These are phyloP conservation scores for Tolypocladium tropicale DNA, from an alignment of 2,329 filamentous ascomycete species.

Conservation along the genomic window DNA sequence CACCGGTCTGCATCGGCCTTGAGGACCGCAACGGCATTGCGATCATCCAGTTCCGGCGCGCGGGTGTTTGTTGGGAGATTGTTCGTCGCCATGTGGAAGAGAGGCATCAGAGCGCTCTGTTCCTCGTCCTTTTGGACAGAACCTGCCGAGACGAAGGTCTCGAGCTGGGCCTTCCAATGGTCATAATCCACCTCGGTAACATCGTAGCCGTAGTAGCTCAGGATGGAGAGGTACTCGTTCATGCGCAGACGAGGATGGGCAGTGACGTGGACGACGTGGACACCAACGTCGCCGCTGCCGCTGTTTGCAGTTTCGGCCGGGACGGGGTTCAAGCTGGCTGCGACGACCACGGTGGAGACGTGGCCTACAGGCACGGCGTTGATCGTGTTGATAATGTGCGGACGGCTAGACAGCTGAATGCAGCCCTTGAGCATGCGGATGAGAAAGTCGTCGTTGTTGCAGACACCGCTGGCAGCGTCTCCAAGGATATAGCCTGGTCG, in stretches of 20 bases:
- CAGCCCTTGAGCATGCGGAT: slow-evolving; percentile 81
- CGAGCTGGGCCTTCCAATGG: neutral
- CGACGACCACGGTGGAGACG: slow-evolving; percentile 70
- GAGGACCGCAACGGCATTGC: neutral
- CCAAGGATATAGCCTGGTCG: slow-evolving; percentile 81
- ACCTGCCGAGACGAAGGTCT: neutral
- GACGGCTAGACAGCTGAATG: slow-evolving; percentile 63
- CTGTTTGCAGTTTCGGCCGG: too few species aligned
- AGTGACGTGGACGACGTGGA: slow-evolving; percentile 51
- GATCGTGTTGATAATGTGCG: slow-evolving; percentile 74
- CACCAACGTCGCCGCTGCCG: too few species aligned
- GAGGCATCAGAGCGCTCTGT: neutral
- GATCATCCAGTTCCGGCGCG: neutral
- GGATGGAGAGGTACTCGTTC: neutral
- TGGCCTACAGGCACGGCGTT: slow-evolving; percentile 85
- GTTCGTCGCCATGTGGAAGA: neutral
- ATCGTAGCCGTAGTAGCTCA: neutral
- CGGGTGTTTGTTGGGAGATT: neutral
- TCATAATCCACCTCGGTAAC: neutral
- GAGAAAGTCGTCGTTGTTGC: slow-evolving; percentile 82
- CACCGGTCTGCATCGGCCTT: neutral
- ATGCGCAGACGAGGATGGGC: neutral
- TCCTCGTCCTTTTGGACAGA: neutral
- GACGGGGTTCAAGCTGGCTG: slow-evolving; percentile 55
- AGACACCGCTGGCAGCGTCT: slow-evolving; percentile 57